Evolutionary conservation across 2,329 filamentous ascomycete species (phyloP).

Genomic region (Paecilomyces variotii): DNA sequence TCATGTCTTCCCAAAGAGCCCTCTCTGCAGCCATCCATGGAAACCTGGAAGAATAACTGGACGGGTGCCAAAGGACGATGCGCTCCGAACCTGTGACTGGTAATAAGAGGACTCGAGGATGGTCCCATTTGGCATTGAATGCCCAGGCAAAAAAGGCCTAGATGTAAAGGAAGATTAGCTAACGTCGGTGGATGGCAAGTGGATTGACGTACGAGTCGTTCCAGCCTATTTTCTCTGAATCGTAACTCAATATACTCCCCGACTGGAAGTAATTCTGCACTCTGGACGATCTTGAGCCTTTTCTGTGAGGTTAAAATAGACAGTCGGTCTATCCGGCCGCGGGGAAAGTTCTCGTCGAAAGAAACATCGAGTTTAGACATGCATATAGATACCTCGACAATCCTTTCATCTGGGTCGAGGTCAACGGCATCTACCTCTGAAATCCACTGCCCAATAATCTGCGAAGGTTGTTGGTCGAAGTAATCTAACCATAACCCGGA

Average conservation of each 20-base stretch:
- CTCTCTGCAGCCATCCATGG: too few relatives aligned
- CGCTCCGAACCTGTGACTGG: background rate
- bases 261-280: background rate
- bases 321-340: too few relatives aligned
- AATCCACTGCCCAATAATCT: constrained; percentile 2
- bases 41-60: background rate
- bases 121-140: constrained; percentile 1
- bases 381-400: constrained; percentile 1
- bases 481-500: background rate
- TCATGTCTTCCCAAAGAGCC: background rate
- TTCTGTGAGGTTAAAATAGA: too few relatives aligned
- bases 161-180: background rate
- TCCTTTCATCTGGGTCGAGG: background rate
- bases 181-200: background rate
- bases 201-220: constrained; percentile 1
- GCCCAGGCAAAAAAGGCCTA: constrained; percentile 2
- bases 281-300: too few relatives aligned
- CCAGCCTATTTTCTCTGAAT: constrained; percentile 2
- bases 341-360: background rate
- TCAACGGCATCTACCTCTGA: constrained; percentile 1
- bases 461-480: background rate
- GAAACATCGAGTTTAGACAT: background rate
- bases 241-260: background rate
- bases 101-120: constrained; percentile 1
- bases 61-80: background rate